Evolutionary conservation across 2,329 filamentous ascomycete species (phyloP), one percentile per base, ranked within the genome.

Genomic region (Botryosphaeria dothidea): DNA sequence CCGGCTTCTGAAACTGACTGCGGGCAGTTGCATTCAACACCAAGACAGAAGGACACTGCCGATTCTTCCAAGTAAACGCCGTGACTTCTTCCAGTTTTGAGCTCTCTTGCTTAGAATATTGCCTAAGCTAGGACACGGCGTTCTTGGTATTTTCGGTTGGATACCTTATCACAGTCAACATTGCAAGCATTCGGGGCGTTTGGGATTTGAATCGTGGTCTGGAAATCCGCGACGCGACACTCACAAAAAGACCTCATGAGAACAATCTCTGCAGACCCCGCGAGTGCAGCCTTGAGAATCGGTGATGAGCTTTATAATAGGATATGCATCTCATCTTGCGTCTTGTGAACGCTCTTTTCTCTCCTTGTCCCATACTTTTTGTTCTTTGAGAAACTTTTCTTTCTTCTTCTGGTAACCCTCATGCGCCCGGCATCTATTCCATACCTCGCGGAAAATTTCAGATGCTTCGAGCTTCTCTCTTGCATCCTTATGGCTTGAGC

Each of bases 401-500:
- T 84, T 86, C 46, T 79, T 69, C 51, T 67, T 69, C 66, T 73
- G 31, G 73, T 85, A 85, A 31, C 74, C 78, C 66, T 80, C 77
- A 71, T 83, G 75, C 34, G 63, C 70, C 64, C 74, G 79, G 74
- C 77, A 84, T 69, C 70, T 73, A 67, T 82, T 78, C 84, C 83
- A 86, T 3, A 80, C 77, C 66, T 74, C 78, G 52, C 77, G 78
- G 66, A 86, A 86, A 0, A 85, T 74, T 65, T 73, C 70, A 68
- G 82, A 84, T 3, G 82, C 81, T 57, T 78, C 78, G 64, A 80
- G 68, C 74, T 86, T 87, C 72, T 85, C 84, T 61, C 77, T 73
- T 70, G 75, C 78, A 23, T 79, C 84, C 62, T 77, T 71, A 71
- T 85, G 82, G 0, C 69, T 77, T 46, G 72, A 70, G 67, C 79